Conservation (phyloP, 805 yeast species). For the Saccharomyces paradoxus region DNA sequence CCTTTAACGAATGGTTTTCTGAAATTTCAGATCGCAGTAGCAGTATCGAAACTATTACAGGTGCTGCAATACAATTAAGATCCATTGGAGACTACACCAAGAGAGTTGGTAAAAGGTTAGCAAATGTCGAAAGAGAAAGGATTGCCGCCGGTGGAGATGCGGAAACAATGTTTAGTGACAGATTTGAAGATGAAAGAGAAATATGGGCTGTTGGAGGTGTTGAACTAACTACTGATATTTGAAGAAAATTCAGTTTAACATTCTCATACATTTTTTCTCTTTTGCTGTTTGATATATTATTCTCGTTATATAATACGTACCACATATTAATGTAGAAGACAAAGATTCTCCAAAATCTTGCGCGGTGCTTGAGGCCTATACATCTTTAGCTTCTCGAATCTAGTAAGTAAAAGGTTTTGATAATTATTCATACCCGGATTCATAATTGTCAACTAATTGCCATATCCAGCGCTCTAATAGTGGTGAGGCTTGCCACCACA, state of each 20-base stretch:
- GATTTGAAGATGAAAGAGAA: conserved; percentile 77
- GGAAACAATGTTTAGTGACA: conserved; percentile 75
- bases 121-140: conserved; percentile 79
- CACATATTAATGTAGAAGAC: background rate
- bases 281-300: background rate
- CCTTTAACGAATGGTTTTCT: conserved; percentile 60
- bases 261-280: background rate
- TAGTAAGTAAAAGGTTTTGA: background rate
- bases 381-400: background rate
- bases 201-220: conserved; percentile 83
- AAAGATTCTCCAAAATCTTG: background rate
- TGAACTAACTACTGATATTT: conserved; percentile 33
- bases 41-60: conserved; percentile 32
- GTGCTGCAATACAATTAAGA: conserved; percentile 53
- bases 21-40: conserved; percentile 29
- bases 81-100: conserved; percentile 82
- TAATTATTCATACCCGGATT: background rate
- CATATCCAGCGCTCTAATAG: conserved; percentile 18
- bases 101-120: conserved; percentile 83
- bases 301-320: background rate
- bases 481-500: conserved; percentile 27
- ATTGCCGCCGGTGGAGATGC: conserved; percentile 84
- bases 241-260: background rate
- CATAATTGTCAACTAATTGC: conserved; percentile 18
- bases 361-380: background rate